These are phyloP conservation scores for Fusarium graminum DNA, from an alignment of 2,329 filamentous ascomycete genomes.

Conservation along the genomic window DNA sequence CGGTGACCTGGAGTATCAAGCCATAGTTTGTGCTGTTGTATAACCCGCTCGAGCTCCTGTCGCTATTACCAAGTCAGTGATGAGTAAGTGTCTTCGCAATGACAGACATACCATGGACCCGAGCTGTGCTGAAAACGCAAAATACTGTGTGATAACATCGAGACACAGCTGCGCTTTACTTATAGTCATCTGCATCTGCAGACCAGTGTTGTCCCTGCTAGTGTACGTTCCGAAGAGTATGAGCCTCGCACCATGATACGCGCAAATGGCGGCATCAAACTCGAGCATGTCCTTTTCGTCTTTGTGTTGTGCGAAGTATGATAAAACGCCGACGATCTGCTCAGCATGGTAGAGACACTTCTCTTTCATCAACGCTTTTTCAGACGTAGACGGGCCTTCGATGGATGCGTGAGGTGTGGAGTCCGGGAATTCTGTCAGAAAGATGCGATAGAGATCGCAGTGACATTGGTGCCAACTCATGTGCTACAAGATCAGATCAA, in stretches of 20 bases:
- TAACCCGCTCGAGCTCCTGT: conserved; percentile 47
- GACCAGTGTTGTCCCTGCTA: conserved; percentile 43
- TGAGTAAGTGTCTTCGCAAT: rapidly evolving
- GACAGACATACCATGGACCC: conserved; percentile 42
- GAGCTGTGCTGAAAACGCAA: conserved; percentile 47
- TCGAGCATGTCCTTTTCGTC: conserved; percentile 52
- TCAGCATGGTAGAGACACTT: conserved; percentile 57
- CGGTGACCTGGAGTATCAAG: conserved; percentile 43
- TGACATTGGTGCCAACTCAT: conserved; percentile 58
- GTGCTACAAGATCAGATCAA: conserved; percentile 29
- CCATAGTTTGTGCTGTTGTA: conserved; percentile 46
- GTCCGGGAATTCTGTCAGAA: conserved; percentile 57
- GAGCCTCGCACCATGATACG: conserved; percentile 57
- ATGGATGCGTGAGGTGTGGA: conserved; percentile 53
- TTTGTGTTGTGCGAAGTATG: conserved; percentile 53
- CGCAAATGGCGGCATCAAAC: conserved; percentile 59
- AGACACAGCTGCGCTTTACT: conserved; percentile 46
- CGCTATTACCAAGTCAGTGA: conserved; percentile 21
- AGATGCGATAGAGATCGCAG: conserved; percentile 60
- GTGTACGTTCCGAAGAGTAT: conserved; percentile 53
- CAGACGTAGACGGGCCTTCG: conserved; percentile 48
- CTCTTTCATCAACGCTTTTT: conserved; percentile 46
- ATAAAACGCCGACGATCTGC: conserved; percentile 53
- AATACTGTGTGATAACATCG: conserved; percentile 48
- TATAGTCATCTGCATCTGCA: conserved; percentile 48